phyloP scores from a whole-genome alignment of 495 filamentous ascomycete genomes.

The Hapsidospora chrysogenum region DNA sequence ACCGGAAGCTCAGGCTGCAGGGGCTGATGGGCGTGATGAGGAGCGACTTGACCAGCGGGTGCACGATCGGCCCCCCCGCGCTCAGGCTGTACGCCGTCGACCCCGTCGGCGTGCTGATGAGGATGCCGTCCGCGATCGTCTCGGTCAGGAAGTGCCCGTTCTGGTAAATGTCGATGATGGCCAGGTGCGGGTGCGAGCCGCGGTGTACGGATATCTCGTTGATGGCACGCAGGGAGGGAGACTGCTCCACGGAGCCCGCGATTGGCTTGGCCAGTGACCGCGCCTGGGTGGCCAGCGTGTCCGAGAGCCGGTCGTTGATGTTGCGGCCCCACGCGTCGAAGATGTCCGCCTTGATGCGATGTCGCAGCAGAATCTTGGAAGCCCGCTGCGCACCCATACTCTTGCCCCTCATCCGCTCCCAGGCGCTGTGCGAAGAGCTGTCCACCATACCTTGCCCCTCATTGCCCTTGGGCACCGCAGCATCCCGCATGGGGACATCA shows the following conservation, averaged over 20 bases:
- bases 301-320: conserved; percentile 23
- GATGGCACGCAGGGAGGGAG: conserved; percentile 55
- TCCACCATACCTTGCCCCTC: conserved; percentile 2
- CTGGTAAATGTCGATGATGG: conserved; percentile 75
- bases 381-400: conserved; percentile 59
- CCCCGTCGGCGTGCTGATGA: conserved; percentile 84
- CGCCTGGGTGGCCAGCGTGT: conserved; percentile 1
- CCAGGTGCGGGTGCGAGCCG: conserved; percentile 74
- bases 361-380: conserved; percentile 68
- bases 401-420: conserved; percentile 62
- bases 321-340: conserved; percentile 45
- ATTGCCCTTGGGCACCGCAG: conserved; percentile 13
- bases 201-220: conserved; percentile 93
- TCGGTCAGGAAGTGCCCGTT: conserved; percentile 77
- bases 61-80: conserved; percentile 84
- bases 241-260: conserved; percentile 5
- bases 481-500: conserved; percentile 29
- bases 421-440: conserved; percentile 15
- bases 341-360: conserved; percentile 69
- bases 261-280: not conserved
- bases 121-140: conserved; percentile 86
- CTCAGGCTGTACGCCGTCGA: conserved; percentile 91
- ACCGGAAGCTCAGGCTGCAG: conserved; percentile 78
- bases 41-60: conserved; percentile 74
- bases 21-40: conserved; percentile 91